These are phyloP conservation scores for Candida nonsorbophila DNA, from an alignment of 805 yeast genomes.

Conservation along the genomic window DNA sequence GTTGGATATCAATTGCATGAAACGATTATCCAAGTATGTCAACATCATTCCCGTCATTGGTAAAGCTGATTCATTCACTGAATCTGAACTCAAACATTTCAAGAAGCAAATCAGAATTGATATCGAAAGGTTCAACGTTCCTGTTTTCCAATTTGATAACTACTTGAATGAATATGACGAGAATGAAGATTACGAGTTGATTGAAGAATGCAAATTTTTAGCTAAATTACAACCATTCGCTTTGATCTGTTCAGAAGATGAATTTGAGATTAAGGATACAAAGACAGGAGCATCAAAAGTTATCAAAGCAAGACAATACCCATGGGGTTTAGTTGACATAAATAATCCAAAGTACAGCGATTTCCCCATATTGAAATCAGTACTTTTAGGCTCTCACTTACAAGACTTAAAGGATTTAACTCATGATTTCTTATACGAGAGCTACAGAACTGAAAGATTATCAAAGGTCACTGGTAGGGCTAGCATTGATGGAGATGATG, in stretches of 20 bases:
- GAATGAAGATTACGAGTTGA: constrained; percentile 70
- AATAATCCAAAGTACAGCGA: constrained; percentile 49
- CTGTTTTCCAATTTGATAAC: constrained; percentile 68
- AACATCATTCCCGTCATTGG: constrained; percentile 81
- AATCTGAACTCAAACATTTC: constrained; percentile 55
- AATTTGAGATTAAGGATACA: constrained; percentile 36
- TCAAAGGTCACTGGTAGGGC: constrained; percentile 48
- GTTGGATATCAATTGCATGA: constrained; percentile 70
- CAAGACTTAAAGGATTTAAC: constrained; percentile 79
- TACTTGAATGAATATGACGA: constrained; percentile 49
- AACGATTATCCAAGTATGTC: constrained; percentile 60
- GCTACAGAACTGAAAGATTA: constrained; percentile 73
- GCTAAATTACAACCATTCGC: constrained; percentile 73
- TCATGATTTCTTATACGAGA: constrained; percentile 69
- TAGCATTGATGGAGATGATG: constrained; percentile 14
- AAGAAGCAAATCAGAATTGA: constrained; percentile 58
- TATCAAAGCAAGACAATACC: constrained; percentile 61
- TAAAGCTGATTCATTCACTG: constrained; percentile 75
- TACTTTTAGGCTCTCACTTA: constrained; percentile 75
- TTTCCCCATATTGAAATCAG: constrained; percentile 57
- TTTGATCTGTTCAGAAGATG: constrained; percentile 59
- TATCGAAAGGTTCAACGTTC: constrained; percentile 64
- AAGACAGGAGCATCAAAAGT: constrained; percentile 38
- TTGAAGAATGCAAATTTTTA: constrained; percentile 61
- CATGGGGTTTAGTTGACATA: constrained; percentile 68